Conservation (phyloP, 2,329 filamentous ascomycete species). For the Colletotrichum higginsianum region DNA sequence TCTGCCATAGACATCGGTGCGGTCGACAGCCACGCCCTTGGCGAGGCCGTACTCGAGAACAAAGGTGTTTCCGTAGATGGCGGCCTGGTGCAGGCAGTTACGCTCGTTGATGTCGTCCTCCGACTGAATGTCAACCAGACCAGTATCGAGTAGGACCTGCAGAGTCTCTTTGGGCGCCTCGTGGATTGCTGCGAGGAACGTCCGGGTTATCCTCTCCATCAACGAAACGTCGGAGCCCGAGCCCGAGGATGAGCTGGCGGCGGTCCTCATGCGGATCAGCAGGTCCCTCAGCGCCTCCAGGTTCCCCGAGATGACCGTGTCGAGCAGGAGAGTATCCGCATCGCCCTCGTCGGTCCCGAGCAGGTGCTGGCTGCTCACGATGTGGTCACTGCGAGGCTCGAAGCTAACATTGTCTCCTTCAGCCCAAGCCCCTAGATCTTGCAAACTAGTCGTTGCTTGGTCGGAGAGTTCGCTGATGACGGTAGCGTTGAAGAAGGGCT, state of each 20-base stretch:
- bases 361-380: slow-evolving; percentile 76
- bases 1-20: slow-evolving; percentile 93
- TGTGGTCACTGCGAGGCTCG: slow-evolving; percentile 72
- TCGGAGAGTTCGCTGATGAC: slow-evolving; percentile 98
- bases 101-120: slow-evolving; percentile 98
- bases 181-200: slow-evolving; percentile 90
- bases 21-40: slow-evolving; percentile 81
- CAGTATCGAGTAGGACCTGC: slow-evolving; percentile 82
- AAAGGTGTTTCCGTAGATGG: slow-evolving; percentile 88
- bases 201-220: slow-evolving; percentile 86
- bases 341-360: slow-evolving; percentile 89
- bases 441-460: slow-evolving; percentile 94
- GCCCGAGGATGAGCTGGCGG: slow-evolving; percentile 67
- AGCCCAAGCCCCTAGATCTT: slow-evolving; percentile 96
- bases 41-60: slow-evolving; percentile 84
- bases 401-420: slow-evolving; percentile 95
- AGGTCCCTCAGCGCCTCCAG: slow-evolving; percentile 84
- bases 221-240: slow-evolving; percentile 68
- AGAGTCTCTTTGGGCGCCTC: slow-evolving; percentile 86
- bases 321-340: slow-evolving; percentile 88
- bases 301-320: slow-evolving; percentile 89
- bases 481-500: slow-evolving; percentile 97
- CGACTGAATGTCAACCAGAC: slow-evolving; percentile 88
- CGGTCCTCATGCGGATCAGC: slow-evolving; percentile 77
- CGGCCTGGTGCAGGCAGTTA: slow-evolving; percentile 96